phyloP scores from a whole-genome alignment of 192 early-diverging fungal genomes.

The Dispira parvispora region DNA sequence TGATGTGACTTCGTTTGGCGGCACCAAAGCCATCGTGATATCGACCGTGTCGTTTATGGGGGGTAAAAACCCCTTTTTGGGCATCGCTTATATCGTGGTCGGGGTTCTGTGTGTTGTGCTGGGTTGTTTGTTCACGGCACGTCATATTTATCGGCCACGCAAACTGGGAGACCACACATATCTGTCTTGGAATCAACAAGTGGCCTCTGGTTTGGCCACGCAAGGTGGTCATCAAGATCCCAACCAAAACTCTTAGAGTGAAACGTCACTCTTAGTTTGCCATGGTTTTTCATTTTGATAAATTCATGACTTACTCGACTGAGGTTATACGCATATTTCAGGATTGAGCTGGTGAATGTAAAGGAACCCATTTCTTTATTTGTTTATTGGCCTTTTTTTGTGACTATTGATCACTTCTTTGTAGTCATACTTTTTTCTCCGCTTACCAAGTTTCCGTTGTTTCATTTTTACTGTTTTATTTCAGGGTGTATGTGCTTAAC shows the following conservation, averaged over 20 bases:
- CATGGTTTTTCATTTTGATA: constrained; percentile 13
- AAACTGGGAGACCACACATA: constrained; percentile 95
- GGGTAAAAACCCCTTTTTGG: constrained; percentile 93
- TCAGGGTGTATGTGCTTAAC: constrained; percentile 1
- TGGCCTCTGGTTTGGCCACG: constrained; percentile 6
- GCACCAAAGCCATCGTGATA: constrained; percentile 89
- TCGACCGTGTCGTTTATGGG: constrained; percentile 89
- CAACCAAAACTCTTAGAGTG: constrained; percentile 1
- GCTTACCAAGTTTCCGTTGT: background rate
- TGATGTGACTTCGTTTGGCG: constrained; percentile 69
- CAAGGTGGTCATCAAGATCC: constrained; percentile 10
- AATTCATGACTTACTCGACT: background rate
- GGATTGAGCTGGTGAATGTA: background rate
- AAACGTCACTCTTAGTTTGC: constrained; percentile 14
- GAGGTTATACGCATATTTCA: background rate
- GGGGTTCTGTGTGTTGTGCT: constrained; percentile 81
- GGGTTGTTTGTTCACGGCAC: constrained; percentile 70
- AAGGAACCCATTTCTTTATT: constrained; percentile 8
- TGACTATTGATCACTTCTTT: background rate
- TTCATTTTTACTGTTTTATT: constrained; percentile 5
- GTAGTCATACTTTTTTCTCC: background rate
- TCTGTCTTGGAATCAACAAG: constrained; percentile 84
- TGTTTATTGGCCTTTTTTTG: constrained; percentile 9
- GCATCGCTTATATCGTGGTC: constrained; percentile 83
- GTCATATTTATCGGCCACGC: constrained; percentile 89